phyloP scores from a whole-genome alignment of 1,284 basidiomycete genomes.

The Apiotrichum akiyoshidainum region DNA sequence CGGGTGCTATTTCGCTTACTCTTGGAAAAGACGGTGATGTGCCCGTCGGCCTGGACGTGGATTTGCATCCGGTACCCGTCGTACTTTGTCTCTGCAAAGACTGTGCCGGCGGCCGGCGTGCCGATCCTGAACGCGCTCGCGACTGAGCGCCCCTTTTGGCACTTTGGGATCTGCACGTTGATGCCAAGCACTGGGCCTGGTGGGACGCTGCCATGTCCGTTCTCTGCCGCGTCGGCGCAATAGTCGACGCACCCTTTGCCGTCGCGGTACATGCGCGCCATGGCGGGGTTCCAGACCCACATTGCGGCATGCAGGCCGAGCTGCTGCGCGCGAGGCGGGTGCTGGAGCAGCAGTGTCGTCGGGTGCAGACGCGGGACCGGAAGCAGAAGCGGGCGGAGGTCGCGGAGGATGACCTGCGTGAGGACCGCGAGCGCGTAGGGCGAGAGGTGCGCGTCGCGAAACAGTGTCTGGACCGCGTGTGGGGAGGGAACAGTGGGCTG shows the following conservation, averaged over 20 bases:
- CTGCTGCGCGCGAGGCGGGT: constrained; percentile 50
- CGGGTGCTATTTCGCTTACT: constrained; percentile 72
- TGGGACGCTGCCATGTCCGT: constrained; percentile 18
- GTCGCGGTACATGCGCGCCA: constrained; percentile 60
- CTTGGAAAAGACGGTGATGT: constrained; percentile 81
- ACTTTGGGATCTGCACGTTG: constrained; percentile 75
- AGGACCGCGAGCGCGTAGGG: constrained; percentile 64
- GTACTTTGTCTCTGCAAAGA: constrained; percentile 86
- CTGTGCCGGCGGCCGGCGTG: constrained; percentile 29
- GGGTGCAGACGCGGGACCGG: constrained; percentile 55
- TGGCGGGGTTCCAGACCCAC: constrained; percentile 65
- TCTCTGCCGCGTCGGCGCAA: constrained; percentile 59
- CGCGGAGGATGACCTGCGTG: constrained; percentile 78
- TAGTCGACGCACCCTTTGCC: constrained; percentile 60
- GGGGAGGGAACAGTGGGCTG: constrained; percentile 17
- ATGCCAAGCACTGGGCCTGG: constrained; percentile 54
- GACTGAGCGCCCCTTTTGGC: constrained; percentile 64
- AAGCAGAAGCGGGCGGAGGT: constrained; percentile 71
- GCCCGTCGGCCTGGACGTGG: constrained; percentile 61
- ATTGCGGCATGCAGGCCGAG: constrained; percentile 65
- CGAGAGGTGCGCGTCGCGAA: constrained; percentile 48
- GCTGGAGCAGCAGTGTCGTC: constrained; percentile 32
- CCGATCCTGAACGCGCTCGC: constrained; percentile 60
- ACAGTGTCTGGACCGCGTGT: constrained; percentile 17
- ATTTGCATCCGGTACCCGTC: constrained; percentile 84